Conservation (phyloP, 805 yeast genomes). For the Candida jianshihensis region DNA sequence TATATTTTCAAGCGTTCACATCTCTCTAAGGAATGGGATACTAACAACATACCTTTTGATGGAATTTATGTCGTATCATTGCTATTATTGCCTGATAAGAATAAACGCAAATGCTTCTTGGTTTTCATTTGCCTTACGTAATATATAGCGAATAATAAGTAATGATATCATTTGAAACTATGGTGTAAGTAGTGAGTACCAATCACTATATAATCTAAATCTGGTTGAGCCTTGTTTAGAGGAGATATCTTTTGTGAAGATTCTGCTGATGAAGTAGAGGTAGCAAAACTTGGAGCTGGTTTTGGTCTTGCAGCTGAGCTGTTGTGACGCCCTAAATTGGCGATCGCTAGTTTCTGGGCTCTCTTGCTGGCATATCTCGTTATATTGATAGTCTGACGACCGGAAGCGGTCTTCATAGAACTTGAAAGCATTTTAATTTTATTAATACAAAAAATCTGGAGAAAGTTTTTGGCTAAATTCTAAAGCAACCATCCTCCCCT, state of each 20-base stretch:
- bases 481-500: too few relatives aligned
- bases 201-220: conserved; percentile 79
- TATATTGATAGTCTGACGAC: conserved; percentile 12
- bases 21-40: too few relatives aligned
- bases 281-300: conserved; percentile 24
- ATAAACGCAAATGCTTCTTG: too few relatives aligned
- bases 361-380: conserved; percentile 1
- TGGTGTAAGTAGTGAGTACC: too few relatives aligned
- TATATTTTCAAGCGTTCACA: too few relatives aligned
- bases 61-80: too few relatives aligned
- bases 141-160: too few relatives aligned
- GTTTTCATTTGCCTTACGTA: too few relatives aligned
- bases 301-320: conserved; percentile 15
- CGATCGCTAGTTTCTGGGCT: conserved; percentile 3
- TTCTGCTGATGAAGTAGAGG: conserved; percentile 6
- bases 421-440: conserved; percentile 13
- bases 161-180: too few relatives aligned
- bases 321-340: conserved; percentile 3
- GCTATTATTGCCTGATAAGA: too few relatives aligned
- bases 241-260: conserved; percentile 1
- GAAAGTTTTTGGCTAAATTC: neutral
- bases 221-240: conserved; percentile 5
- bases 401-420: conserved; percentile 13
- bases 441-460: too few relatives aligned
- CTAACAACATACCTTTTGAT: too few relatives aligned